A percentile compares a stretch with the other conserved stretches of the same genome.
phyloP scores from a whole-genome alignment of 2,329 filamentous ascomycete genomes.

The Pseudogymnoascus sp. region DNA sequence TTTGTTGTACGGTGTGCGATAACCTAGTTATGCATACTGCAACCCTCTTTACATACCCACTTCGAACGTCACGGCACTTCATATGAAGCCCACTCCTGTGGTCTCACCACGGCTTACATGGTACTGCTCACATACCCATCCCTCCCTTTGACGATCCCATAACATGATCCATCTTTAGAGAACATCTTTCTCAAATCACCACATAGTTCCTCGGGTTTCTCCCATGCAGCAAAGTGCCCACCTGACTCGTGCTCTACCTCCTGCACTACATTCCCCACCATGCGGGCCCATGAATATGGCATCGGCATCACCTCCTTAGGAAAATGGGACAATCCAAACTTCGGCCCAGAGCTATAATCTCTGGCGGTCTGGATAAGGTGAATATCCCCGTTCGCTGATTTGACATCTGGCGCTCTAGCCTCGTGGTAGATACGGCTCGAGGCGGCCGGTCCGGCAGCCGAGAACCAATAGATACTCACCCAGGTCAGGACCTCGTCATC shows the following conservation, averaged over 20 bases:
- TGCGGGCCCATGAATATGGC: conserved; percentile 47
- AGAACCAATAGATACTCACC: conserved; percentile 68
- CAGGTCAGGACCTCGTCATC: conserved; percentile 70
- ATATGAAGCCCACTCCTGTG: neutral
- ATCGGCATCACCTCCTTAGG: conserved; percentile 48
- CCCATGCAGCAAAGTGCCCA: conserved; percentile 50
- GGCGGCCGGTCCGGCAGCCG: conserved; percentile 58
- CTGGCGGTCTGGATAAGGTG: conserved; percentile 23
- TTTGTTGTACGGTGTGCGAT: neutral
- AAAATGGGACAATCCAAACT: conserved; percentile 47
- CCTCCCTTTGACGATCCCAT: conserved; percentile 17
- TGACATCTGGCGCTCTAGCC: conserved; percentile 7
- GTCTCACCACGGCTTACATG: neutral
- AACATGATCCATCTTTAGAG: conserved; percentile 36
- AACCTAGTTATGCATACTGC: neutral
- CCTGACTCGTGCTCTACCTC: conserved; percentile 31
- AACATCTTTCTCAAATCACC: conserved; percentile 49
- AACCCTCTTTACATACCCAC: neutral
- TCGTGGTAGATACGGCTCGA: conserved; percentile 67
- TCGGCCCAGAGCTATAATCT: conserved; percentile 27
- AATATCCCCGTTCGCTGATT: conserved; percentile 11
- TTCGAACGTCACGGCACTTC: neutral
- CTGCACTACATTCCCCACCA: conserved; percentile 51
- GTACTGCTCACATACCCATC: conserved; percentile 9
- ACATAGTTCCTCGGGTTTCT: conserved; percentile 44